Conservation (phyloP, 169 alveolate species). For the Plasmodium vivax region DNA sequence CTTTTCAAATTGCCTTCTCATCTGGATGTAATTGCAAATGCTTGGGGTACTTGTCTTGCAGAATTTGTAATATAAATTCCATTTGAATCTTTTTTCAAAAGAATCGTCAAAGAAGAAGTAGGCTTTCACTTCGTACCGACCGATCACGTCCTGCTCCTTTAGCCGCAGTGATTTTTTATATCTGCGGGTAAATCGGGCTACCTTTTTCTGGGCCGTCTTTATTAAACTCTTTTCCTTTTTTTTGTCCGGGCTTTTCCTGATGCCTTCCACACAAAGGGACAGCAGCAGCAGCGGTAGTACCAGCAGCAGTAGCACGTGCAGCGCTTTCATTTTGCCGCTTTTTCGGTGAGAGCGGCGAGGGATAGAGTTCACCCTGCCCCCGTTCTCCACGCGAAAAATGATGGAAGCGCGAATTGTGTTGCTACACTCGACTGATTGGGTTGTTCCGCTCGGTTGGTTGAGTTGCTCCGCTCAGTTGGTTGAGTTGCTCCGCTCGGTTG, state of each 20-base stretch:
- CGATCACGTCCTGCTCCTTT: conserved; percentile 12
- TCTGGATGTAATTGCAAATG: background rate
- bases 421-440: no score
- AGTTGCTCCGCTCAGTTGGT: no score
- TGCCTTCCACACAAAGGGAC: background rate
- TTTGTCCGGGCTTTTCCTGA: background rate
- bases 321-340: background rate
- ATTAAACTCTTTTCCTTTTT: background rate
- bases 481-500: no score
- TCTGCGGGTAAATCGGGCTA: background rate
- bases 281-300: background rate
- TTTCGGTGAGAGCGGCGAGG: background rate
- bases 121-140: conserved; percentile 25
- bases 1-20: conserved; percentile 6
- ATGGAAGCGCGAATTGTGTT: background rate
- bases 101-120: conserved; percentile 2
- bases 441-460: no score
- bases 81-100: conserved; percentile 35
- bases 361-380: background rate
- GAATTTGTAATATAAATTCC: conserved; percentile 26
- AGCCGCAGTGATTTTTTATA: conserved; percentile 6
- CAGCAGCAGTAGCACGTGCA: background rate
- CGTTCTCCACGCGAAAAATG: background rate
- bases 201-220: background rate
- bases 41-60: background rate